Percentiles rank a stretch among this genome's conserved stretches.
Evolutionary conservation across 108 stramenopile genomes (phyloP).

Genomic region (Aurantiochytrium sp.): DNA sequence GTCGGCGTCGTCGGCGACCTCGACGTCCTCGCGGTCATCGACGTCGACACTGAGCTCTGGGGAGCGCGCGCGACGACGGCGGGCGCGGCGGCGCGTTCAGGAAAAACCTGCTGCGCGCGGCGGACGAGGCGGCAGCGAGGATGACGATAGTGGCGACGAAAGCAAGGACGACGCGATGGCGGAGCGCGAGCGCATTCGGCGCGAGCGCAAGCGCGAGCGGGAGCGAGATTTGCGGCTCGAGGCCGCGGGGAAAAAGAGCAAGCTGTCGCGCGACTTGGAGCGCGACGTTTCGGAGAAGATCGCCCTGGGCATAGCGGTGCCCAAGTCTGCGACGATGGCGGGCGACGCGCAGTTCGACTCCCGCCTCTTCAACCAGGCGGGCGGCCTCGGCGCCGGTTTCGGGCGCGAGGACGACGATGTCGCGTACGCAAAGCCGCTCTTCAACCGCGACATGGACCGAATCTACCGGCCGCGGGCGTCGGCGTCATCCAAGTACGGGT

Average conservation of each 20-base stretch:
- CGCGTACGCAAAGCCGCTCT: slow-evolving; percentile 83
- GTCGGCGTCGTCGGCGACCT: not conserved
- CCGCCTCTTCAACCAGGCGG: slow-evolving; percentile 86
- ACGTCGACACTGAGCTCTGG: not conserved
- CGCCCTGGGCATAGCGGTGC: slow-evolving; percentile 87
- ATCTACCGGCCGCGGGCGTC: slow-evolving; percentile 76
- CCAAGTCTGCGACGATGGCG: slow-evolving; percentile 61
- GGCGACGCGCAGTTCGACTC: slow-evolving; percentile 81
- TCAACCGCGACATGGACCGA: slow-evolving; percentile 73
- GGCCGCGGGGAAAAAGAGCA: slow-evolving; percentile 53
- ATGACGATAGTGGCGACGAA: slow-evolving; percentile 41
- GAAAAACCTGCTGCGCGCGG: no score
- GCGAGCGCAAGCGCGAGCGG: slow-evolving; percentile 81
- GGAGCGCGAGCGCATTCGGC: slow-evolving; percentile 84
- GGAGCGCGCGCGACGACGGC: not conserved
- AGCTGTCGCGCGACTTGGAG: slow-evolving; percentile 74
- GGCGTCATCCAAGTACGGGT: slow-evolving; percentile 41
- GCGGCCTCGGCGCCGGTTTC: slow-evolving; percentile 90
- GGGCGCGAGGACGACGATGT: slow-evolving; percentile 97
- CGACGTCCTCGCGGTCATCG: not conserved
- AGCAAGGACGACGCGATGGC: slow-evolving; percentile 67
- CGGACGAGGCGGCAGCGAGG: not conserved
- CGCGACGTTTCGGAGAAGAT: slow-evolving; percentile 96
- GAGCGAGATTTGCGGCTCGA: slow-evolving; percentile 90
- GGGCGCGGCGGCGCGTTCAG: not conserved